A percentile compares a stretch with the other conserved stretches of the same genome.
These are phyloP conservation scores for Lactuca saligna DNA, from an alignment of 129 eudicot genomes.

Conservation along the genomic window DNA sequence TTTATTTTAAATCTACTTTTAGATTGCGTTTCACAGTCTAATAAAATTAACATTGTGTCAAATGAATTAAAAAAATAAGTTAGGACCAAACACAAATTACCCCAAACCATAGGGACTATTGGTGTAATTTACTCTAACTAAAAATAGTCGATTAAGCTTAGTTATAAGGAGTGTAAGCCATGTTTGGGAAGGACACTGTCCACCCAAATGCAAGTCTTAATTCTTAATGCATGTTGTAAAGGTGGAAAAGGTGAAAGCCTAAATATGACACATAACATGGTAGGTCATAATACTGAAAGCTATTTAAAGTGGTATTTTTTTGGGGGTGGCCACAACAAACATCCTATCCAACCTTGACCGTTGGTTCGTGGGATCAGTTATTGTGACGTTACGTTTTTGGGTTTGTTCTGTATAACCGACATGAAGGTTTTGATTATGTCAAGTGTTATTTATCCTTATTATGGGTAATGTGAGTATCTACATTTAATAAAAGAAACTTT, in stretches of 20 bases:
- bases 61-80: too few relatives aligned
- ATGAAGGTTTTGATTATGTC: neutral
- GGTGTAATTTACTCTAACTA: too few relatives aligned
- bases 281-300: constrained; percentile 28
- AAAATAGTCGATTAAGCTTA: neutral
- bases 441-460: neutral
- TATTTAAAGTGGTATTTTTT: constrained; percentile 5
- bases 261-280: constrained; percentile 32
- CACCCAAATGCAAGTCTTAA: neutral
- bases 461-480: neutral
- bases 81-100: too few relatives aligned
- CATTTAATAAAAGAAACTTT: neutral
- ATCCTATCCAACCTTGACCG: constrained; percentile 15
- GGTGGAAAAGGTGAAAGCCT: constrained; percentile 21
- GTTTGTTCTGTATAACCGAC: neutral
- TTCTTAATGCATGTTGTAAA: constrained; percentile 18
- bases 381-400: neutral
- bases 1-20: too few relatives aligned
- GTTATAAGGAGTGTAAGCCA: neutral
- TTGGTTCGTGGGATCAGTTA: constrained; percentile 2
- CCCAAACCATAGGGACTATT: too few relatives aligned
- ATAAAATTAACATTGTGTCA: too few relatives aligned
- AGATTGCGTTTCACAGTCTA: too few relatives aligned
- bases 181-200: neutral
- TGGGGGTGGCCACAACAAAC: constrained; percentile 2